Conservation (phyloP, 2,329 filamentous ascomycete species). For the Pleurostoma richardsiae region DNA sequence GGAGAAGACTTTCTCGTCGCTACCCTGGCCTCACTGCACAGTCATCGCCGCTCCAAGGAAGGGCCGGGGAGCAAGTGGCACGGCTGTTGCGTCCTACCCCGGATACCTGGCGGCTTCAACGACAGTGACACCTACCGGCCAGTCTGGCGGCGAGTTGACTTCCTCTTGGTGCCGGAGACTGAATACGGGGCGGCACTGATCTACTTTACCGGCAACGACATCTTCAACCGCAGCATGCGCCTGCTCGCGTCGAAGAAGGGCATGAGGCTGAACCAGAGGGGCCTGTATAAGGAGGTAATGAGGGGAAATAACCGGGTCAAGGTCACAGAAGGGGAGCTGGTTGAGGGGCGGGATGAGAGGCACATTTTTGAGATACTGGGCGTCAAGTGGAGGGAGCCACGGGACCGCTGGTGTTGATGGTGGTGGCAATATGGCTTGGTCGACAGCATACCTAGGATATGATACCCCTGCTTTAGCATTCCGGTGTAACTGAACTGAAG, state of each 20-base stretch:
- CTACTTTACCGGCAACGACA: constrained; percentile 95
- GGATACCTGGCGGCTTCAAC: constrained; percentile 22
- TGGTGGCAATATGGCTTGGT: too few species aligned
- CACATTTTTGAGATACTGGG: constrained; percentile 77
- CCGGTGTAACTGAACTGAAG: too few species aligned
- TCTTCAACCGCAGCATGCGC: constrained; percentile 86
- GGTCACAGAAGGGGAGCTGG: constrained; percentile 60
- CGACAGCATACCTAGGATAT: too few species aligned
- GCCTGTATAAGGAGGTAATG: constrained; percentile 68
- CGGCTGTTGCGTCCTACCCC: constrained; percentile 71
- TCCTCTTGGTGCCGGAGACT: constrained; percentile 73
- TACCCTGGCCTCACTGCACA: constrained; percentile 53
- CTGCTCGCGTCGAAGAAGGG: constrained; percentile 70
- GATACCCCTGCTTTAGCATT: too few species aligned
- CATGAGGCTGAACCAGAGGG: constrained; percentile 81
- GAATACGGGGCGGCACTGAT: constrained; percentile 81
- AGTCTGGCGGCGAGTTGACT: constrained; percentile 77
- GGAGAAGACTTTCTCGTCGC: constrained; percentile 62
- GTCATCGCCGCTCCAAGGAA: constrained; percentile 24
- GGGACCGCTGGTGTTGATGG: constrained; percentile 67
- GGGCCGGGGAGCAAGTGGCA: constrained; percentile 75
- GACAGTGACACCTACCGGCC: constrained; percentile 24
- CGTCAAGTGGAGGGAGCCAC: constrained; percentile 78
- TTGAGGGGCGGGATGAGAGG: constrained; percentile 73
- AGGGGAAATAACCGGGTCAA: constrained; percentile 52